Conservation (phyloP, 306 rosid species). For the Medicago lupulina region DNA sequence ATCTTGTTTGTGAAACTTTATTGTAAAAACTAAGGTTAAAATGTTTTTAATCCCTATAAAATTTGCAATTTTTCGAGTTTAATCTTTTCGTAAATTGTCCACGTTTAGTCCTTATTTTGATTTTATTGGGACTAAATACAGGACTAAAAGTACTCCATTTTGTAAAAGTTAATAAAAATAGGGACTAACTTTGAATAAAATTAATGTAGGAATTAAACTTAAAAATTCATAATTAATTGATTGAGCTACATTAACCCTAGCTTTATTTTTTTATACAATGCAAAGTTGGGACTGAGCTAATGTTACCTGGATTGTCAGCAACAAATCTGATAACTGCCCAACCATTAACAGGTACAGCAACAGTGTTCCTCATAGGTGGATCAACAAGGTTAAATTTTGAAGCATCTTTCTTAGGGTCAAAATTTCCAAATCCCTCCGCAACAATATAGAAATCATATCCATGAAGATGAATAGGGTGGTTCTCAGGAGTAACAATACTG, state of each 20-base stretch:
- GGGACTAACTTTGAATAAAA: neutral
- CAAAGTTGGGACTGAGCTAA: conserved; percentile 15
- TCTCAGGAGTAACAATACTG: conserved; percentile 74
- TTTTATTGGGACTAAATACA: neutral
- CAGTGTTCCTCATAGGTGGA: conserved; percentile 90
- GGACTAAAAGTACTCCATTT: neutral
- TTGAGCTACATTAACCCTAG: too few species aligned
- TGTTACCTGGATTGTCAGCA: conserved; percentile 94
- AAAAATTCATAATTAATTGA: neutral
- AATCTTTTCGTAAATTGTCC: neutral
- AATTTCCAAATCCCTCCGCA: conserved; percentile 92
- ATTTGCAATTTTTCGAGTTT: neutral
- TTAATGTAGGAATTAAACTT: neutral
- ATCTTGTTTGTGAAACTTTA: too few species aligned
- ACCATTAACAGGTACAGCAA: conserved; percentile 80
- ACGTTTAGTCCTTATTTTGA: too few species aligned
- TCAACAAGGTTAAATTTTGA: conserved; percentile 82
- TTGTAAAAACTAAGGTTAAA: neutral
- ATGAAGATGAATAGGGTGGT: conserved; percentile 91
- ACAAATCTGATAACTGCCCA: conserved; percentile 95
- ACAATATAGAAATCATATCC: conserved; percentile 87
- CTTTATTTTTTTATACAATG: neutral
- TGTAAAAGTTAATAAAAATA: too few species aligned
- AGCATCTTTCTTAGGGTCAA: conserved; percentile 65
- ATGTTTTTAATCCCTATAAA: too few species aligned